Evolutionary conservation across 1,284 basidiomycete genomes (phyloP).

Genomic region (Apiotrichum gamsii): DNA sequence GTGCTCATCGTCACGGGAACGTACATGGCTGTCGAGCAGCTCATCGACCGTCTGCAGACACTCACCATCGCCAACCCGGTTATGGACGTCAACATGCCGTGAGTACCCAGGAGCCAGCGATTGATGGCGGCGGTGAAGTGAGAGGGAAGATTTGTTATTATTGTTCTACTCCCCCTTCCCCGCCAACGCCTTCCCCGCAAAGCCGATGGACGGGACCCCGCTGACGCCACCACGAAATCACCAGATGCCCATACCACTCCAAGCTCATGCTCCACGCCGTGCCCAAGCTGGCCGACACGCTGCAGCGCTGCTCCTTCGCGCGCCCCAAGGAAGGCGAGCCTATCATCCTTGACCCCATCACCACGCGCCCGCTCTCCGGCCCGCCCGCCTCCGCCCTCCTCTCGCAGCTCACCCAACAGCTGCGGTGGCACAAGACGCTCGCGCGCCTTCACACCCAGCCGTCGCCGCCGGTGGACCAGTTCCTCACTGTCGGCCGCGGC

Average conservation of each 20-base stretch:
- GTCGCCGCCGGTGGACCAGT: constrained; percentile 28
- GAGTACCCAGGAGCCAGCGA: no score
- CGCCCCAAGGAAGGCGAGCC: constrained; percentile 20
- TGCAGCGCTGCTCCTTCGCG: constrained; percentile 32
- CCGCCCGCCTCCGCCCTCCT: constrained; percentile 34
- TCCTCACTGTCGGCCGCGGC: constrained; percentile 42
- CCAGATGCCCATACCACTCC: constrained; percentile 37
- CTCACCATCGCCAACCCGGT: constrained; percentile 45
- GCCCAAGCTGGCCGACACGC: constrained; percentile 32
- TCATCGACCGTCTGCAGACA: constrained; percentile 39
- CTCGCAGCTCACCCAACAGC: constrained; percentile 37
- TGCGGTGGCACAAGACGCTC: constrained; percentile 45
- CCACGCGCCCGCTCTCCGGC: constrained; percentile 37
- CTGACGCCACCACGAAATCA: constrained; percentile 9
- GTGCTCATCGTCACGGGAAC: constrained; percentile 45
- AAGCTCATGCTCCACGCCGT: constrained; percentile 43
- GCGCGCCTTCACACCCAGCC: constrained; percentile 32
- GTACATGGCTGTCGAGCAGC: constrained; percentile 36
- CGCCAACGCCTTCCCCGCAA: no score
- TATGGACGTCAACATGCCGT: constrained; percentile 46
- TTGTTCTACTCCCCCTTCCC: no score
- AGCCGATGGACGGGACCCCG: no score
- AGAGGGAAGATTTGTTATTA: no score
- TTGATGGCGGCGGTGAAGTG: no score
- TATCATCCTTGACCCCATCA: constrained; percentile 41